Conservation (phyloP, 441 rosid genomes). For the Euphorbia schlechtendalii region DNA sequence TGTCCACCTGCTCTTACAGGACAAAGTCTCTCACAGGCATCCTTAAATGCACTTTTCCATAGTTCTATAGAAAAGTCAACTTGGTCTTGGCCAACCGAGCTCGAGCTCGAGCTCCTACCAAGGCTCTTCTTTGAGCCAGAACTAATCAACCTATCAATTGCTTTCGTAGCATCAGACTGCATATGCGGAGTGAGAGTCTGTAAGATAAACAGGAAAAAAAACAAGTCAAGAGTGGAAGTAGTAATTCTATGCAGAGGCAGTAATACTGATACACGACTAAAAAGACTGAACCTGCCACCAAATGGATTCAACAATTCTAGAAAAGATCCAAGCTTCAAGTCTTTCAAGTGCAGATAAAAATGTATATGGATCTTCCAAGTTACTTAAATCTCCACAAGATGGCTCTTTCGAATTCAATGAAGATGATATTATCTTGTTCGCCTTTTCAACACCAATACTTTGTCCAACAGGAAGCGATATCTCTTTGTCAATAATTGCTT, state of each 20-base stretch:
- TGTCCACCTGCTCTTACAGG: constrained; percentile 92
- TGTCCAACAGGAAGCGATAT: constrained; percentile 31
- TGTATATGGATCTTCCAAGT: constrained; percentile 54
- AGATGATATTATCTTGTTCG: constrained; percentile 34
- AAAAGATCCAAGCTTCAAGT: constrained; percentile 93
- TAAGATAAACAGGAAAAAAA: constrained; percentile 23
- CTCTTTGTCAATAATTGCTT: constrained; percentile 34
- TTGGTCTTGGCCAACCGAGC: constrained; percentile 57
- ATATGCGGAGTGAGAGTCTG: constrained; percentile 93
- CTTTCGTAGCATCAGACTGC: constrained; percentile 58
- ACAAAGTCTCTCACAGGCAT: constrained; percentile 91
- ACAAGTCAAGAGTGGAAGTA: too few relatives aligned
- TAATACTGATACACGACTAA: constrained; percentile 1
- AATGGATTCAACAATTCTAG: constrained; percentile 82
- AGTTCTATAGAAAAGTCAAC: constrained; percentile 67
- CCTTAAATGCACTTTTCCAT: constrained; percentile 93
- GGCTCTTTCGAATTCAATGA: constrained; percentile 58
- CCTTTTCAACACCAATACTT: constrained; percentile 25
- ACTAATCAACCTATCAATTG: constrained; percentile 27
- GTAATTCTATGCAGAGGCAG: too few relatives aligned
- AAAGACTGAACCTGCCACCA: constrained; percentile 88
- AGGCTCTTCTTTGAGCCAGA: constrained; percentile 42
- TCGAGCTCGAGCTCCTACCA: constrained; percentile 36
- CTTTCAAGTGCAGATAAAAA: constrained; percentile 66
- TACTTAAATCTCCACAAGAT: constrained; percentile 30